Conservation (phyloP, 2,329 filamentous ascomycete species). For the Tothia fuscella region DNA sequence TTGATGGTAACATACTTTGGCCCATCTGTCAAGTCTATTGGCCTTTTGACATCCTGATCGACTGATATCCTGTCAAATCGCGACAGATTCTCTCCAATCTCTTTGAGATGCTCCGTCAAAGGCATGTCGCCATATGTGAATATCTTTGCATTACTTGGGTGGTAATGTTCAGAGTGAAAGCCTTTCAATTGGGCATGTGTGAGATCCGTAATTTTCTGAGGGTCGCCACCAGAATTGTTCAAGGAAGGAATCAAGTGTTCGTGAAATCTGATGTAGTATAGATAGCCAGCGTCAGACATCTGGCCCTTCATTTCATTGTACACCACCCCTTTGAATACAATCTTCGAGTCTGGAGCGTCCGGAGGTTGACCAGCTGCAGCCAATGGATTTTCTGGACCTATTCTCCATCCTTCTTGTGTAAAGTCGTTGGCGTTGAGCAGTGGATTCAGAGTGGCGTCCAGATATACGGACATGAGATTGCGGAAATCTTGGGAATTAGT, state of each 20-base stretch:
- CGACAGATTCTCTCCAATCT: conserved; percentile 63
- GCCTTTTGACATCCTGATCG: conserved; percentile 63
- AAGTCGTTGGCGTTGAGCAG: conserved; percentile 86
- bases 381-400: conserved; percentile 78
- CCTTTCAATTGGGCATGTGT: conserved; percentile 80
- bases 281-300: conserved; percentile 92
- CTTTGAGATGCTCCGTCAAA: conserved; percentile 64
- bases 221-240: conserved; percentile 94
- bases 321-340: conserved; percentile 95
- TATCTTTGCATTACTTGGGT: conserved; percentile 93
- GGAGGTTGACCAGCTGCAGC: conserved; percentile 25
- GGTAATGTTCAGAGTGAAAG: conserved; percentile 89
- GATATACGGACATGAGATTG: conserved; percentile 91
- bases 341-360: conserved; percentile 35
- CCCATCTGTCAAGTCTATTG: conserved; percentile 56
- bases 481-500: conserved; percentile 92
- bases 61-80: conserved; percentile 59
- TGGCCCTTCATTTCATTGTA: conserved; percentile 99
- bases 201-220: conserved; percentile 88
- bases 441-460: conserved; percentile 86
- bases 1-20: conserved; percentile 58
- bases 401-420: conserved; percentile 90
- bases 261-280: conserved; percentile 92
- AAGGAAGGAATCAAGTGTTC: conserved; percentile 89
- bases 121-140: conserved; percentile 94